These are phyloP conservation scores for Hypoxylon sp. DNA, from an alignment of 2,329 filamentous ascomycete species.

Conservation along the genomic window DNA sequence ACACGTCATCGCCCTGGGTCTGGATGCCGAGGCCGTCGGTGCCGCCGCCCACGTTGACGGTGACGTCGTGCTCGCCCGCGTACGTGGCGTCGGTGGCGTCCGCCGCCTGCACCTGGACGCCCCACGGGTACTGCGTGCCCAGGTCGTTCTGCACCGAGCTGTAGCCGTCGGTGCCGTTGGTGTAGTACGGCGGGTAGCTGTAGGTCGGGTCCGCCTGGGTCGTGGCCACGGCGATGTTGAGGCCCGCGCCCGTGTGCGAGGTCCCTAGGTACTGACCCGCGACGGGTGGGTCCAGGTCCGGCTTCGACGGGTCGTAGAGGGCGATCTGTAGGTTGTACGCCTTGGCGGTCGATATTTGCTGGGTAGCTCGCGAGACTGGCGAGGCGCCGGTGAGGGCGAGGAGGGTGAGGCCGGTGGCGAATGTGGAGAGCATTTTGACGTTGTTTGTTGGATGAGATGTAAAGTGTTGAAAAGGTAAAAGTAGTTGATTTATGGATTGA, in stretches of 20 bases:
- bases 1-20: background rate
- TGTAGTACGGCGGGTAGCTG: slow-evolving; percentile 29
- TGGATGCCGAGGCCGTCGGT: slow-evolving; percentile 19
- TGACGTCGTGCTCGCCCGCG: slow-evolving; percentile 28
- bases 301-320: slow-evolving; percentile 22
- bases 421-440: slow-evolving; percentile 32
- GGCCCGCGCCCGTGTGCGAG: slow-evolving; percentile 25
- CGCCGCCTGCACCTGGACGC: slow-evolving; percentile 16
- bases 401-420: slow-evolving; percentile 26
- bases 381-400: slow-evolving; percentile 28
- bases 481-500: no score
- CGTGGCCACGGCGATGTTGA: slow-evolving; percentile 24
- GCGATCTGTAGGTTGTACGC: slow-evolving; percentile 32
- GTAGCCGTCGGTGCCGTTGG: slow-evolving; percentile 1
- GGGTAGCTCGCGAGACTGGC: slow-evolving; percentile 15
- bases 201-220: background rate
- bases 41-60: slow-evolving; percentile 27
- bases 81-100: slow-evolving; percentile 13
- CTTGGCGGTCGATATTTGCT: slow-evolving; percentile 19
- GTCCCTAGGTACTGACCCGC: slow-evolving; percentile 22
- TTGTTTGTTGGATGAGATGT: background rate
- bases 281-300: slow-evolving; percentile 26
- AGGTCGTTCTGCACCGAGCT: slow-evolving; percentile 28
- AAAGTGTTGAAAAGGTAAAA: background rate
- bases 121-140: slow-evolving; percentile 25